Evolutionary conservation across 2,329 filamentous ascomycete species (phyloP).

Genomic region (Fusarium sacchari): DNA sequence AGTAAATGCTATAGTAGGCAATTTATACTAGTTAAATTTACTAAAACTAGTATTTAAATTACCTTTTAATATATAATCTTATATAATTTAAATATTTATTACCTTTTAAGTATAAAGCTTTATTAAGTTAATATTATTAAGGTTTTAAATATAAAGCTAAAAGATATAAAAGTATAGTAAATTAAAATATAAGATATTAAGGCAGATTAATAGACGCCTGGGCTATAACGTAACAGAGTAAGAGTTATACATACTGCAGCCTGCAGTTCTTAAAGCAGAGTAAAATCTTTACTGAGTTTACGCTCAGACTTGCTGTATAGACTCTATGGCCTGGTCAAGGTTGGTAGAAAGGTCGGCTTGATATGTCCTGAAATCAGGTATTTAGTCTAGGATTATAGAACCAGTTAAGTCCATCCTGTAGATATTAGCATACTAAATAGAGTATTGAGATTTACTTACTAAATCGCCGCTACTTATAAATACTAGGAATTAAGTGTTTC

Average conservation of each 20-base stretch:
- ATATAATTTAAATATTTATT: no score
- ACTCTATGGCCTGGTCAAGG: rapidly evolving
- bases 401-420: background rate
- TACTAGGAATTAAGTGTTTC: background rate
- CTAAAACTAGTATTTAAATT: no score
- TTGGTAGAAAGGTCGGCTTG: background rate
- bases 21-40: no score
- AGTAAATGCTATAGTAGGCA: no score
- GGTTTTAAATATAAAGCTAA: no score
- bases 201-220: no score
- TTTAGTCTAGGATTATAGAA: background rate
- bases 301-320: background rate
- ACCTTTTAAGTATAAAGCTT: no score
- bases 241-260: background rate
- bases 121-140: no score
- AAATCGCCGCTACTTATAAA: background rate
- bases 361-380: background rate
- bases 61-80: no score
- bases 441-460: no score
- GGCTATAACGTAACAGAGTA: background rate
- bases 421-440: background rate
- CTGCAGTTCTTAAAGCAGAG: rapidly evolving
- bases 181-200: no score
- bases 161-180: no score
- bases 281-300: background rate